Conservation (phyloP, 2,329 filamentous ascomycete species). For the Monascus ruber region DNA sequence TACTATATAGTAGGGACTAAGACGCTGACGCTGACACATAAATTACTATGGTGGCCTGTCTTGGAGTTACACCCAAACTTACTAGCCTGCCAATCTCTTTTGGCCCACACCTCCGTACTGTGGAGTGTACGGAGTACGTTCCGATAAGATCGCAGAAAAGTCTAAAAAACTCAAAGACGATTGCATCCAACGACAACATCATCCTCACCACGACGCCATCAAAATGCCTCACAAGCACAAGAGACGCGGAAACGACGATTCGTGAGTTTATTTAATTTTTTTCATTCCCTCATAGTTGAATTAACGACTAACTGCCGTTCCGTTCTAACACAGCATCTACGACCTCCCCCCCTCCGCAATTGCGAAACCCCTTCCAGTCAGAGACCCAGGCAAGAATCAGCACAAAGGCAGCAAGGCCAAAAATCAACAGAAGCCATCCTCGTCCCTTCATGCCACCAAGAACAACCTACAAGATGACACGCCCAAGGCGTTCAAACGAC, state of each 20-base stretch:
- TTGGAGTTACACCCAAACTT: no score
- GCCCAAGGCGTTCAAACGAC: conserved; percentile 71
- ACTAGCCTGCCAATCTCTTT: no score
- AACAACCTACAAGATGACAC: conserved; percentile 56
- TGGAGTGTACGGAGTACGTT: no score
- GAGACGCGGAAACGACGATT: conserved; percentile 40
- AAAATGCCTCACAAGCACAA: conserved; percentile 83
- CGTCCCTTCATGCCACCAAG: conserved; percentile 21
- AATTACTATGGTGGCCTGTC: no score
- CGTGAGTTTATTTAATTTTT: conserved; percentile 31
- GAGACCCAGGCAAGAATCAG: conserved; percentile 31
- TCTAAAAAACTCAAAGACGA: background rate
- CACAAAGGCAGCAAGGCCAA: conserved; percentile 23
- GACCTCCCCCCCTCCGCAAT: conserved; percentile 50
- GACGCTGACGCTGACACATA: no score
- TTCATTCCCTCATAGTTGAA: conserved; percentile 29
- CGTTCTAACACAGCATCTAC: conserved; percentile 24
- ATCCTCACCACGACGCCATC: conserved; percentile 4
- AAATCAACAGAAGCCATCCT: conserved; percentile 36
- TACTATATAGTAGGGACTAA: no score
- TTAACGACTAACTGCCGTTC: conserved; percentile 35
- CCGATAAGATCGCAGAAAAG: no score
- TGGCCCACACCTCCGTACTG: no score
- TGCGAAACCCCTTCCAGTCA: conserved; percentile 48
- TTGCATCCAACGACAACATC: background rate